Base-by-base conservation (phyloP, 257 asterid genomes). In the Plantago ovata region DNA sequence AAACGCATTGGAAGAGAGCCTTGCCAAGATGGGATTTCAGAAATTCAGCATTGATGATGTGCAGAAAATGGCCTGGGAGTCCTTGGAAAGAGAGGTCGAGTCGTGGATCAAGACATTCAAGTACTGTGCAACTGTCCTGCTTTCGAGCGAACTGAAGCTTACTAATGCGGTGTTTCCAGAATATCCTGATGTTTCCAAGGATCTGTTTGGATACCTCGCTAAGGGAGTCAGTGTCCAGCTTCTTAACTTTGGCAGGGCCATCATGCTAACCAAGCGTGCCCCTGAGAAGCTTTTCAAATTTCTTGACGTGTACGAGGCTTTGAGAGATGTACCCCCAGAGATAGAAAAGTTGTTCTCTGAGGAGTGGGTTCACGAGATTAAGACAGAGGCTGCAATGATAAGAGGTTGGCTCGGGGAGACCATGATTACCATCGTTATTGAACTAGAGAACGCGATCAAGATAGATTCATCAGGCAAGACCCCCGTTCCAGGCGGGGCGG, bases 401-500 rank as follows among this genome's bases (percentile, higher is more conserved):
- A 69, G 82, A 22, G 41, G 77, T 48, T 82, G 84, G 6, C 77
- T 87, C 1, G 94, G 90, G 0, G 98, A 91, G 66, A 75, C 86
- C 39, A 80, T 79, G 82, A 69, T 91, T 20, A 9, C 53, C 45
- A 87, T 87, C 23, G 71, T 91, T 40, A 44, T 52, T 13, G 95
- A 91, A 59, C 80, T 87, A 0, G 96, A 87, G 38, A 78, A 68
- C 73, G 84, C 96, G 1, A 91, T 91, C 72, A 81, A 66, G 67
- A 64, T 80, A 0, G 98, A 91, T 56, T 48, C 85, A 0, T 81
- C 72, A 1, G 56, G 56, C 13, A 91, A 78, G 72, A 83, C 77
- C 13, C 85, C 84, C 0, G 93, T 85, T 32, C 81, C 98, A 0
- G 95, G 95, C 0, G 96, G 98, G 1, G 95, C 96, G 2, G 91